Evolutionary conservation across 169 alveolate species (phyloP), one percentile per base, ranked within the genome.

Genomic region (Plasmodium vinckei): DNA sequence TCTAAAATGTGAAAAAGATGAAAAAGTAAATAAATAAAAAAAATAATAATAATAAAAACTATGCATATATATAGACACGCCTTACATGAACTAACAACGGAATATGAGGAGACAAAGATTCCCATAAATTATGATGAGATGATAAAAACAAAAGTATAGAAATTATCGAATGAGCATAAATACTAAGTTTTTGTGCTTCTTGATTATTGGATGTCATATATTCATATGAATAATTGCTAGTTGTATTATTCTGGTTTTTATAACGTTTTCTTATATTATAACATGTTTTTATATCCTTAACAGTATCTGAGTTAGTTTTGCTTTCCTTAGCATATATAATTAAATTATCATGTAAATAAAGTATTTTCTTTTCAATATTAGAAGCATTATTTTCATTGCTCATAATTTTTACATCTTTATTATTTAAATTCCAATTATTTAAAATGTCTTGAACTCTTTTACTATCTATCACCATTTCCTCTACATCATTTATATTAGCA

Each of bases 341-440:
- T 64, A 86, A 86, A 86, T 71, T 68, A 64, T 86, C 91, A 63
- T 86, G 91, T 69, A 86, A 60, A 60, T 86, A 71, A 39, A 86
- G 69, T 13, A 86, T 73, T 19, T 86, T 86, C 59, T 86, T 86
- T 70, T 86, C 91, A 19, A 82, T 67, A 70, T 82, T 65, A 15
- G 82, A 65, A 47, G n/a, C 54, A 56, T 47, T 42, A 13, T 17
- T 17, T 23, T 82, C 44, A 7, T 54, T 51, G 12, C 56, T 65
- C 44, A 49, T 82, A 23, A 61, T 60, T 42, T 82, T 71, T 54
- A 86, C 33, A 15, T 65, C 84, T 54, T 82, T 82, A 70, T 71
- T 68, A 42, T 54, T n/a, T 72, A 82, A 23, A n/a, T 47, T 54
- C 71, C 79, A 82, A 6, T 65, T 82, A 7, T 86, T 86, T 61